A percentile compares a stretch with the other conserved stretches of the same genome.
phyloP scores from a whole-genome alignment of 2,329 filamentous ascomycete species.

The Claviceps purpurea region DNA sequence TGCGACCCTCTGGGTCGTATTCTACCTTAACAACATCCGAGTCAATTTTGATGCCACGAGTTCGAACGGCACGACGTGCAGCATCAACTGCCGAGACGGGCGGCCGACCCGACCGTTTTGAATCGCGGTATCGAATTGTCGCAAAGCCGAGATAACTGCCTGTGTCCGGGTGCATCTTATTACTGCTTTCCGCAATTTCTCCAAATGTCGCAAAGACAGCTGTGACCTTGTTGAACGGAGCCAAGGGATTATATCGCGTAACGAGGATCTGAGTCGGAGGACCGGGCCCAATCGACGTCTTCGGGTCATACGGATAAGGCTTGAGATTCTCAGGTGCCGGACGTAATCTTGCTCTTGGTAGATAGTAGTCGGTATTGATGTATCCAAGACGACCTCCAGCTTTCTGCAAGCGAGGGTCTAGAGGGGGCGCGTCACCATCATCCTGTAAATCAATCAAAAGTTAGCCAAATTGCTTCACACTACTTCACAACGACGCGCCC shows the following conservation, averaged over 20 bases:
- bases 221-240: constrained; percentile 63
- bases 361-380: constrained; percentile 57
- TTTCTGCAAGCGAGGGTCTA: constrained; percentile 70
- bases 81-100: constrained; percentile 60
- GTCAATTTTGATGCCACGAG: constrained; percentile 69
- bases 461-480: constrained; percentile 38
- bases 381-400: constrained; percentile 48
- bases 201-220: constrained; percentile 70
- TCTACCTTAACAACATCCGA: constrained; percentile 66
- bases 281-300: constrained; percentile 75
- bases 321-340: constrained; percentile 66
- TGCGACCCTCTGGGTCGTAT: constrained; percentile 76
- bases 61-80: constrained; percentile 65
- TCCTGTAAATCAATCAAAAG: constrained; percentile 18
- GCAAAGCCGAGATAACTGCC: constrained; percentile 91
- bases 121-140: constrained; percentile 77
- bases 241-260: constrained; percentile 88
- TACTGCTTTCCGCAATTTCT: constrained; percentile 80
- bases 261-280: constrained; percentile 86
- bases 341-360: constrained; percentile 56
- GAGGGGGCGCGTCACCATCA: constrained; percentile 61
- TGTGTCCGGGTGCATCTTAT: constrained; percentile 88
- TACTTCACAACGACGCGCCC: constrained; percentile 45
- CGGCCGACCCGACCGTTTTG: constrained; percentile 29
- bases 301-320: constrained; percentile 68